These are phyloP conservation scores for Ophiostoma sp. DNA, from an alignment of 2,329 filamentous ascomycete genomes.

Conservation along the genomic window DNA sequence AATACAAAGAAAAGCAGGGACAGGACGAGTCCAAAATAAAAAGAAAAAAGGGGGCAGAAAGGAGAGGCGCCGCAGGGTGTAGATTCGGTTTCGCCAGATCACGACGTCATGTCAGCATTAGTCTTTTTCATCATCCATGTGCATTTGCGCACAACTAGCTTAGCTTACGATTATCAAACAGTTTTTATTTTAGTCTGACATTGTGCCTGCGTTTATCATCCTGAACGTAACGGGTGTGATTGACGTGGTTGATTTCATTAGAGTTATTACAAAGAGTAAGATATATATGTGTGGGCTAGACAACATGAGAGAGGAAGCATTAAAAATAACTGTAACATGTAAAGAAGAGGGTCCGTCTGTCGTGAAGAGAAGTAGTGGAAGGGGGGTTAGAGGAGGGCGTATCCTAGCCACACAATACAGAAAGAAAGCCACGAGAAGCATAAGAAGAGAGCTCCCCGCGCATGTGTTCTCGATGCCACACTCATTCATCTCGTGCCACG, in stretches of 20 bases:
- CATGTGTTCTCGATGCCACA: background rate
- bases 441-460: background rate
- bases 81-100: background rate
- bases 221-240: background rate
- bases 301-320: constrained; percentile 13
- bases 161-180: too few species aligned
- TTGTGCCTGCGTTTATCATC: too few species aligned
- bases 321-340: constrained; percentile 8
- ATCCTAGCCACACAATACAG: constrained; percentile 10
- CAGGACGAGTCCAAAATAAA: too few species aligned
- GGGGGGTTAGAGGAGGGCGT: background rate
- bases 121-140: background rate
- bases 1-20: too few species aligned
- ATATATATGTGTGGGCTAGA: constrained; percentile 14
- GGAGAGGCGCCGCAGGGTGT: too few species aligned
- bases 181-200: too few species aligned
- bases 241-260: constrained; percentile 17
- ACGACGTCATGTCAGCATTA: background rate
- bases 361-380: background rate
- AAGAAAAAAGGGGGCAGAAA: too few species aligned
- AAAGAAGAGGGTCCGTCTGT: constrained; percentile 1
- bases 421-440: background rate
- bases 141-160: background rate
- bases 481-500: too few species aligned
- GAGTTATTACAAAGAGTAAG: constrained; percentile 16